Evolutionary conservation across 2,329 filamentous ascomycete species (phyloP).

Genomic region (Sporothrix schenckii): DNA sequence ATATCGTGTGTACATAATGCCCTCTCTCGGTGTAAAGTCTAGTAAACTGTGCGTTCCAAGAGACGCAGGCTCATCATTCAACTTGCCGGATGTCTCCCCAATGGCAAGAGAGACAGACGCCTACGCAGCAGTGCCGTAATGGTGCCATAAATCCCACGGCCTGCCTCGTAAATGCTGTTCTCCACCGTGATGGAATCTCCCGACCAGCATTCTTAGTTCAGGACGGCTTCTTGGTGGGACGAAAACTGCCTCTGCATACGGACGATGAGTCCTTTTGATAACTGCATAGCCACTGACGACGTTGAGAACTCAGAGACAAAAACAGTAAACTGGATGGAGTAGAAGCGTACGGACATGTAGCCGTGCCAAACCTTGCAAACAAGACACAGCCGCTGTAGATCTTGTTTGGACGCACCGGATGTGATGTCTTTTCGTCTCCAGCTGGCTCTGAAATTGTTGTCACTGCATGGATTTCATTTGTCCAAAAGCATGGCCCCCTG

Average conservation of each 20-base stretch:
- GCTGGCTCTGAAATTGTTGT: neutral
- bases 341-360: neutral
- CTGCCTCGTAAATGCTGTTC: too few relatives aligned
- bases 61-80: neutral
- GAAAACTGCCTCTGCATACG: neutral
- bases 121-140: neutral
- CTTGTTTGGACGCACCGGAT: neutral
- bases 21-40: neutral
- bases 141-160: neutral
- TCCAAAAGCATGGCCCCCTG: neutral
- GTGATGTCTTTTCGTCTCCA: neutral
- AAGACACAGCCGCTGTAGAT: slow-evolving; percentile 7
- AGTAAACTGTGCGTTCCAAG: neutral
- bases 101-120: neutral
- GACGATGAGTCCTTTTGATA: too few relatives aligned
- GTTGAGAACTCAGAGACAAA: neutral
- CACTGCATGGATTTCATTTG: neutral
- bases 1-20: neutral
- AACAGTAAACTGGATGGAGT: neutral
- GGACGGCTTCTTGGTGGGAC: neutral
- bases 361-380: slow-evolving; percentile 11
- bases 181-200: slow-evolving; percentile 15
- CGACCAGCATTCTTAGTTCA: neutral
- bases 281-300: too few relatives aligned
- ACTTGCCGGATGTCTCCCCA: neutral